These are phyloP conservation scores for Penicillium fimorum DNA, from an alignment of 495 filamentous ascomycete species.

Conservation along the genomic window DNA sequence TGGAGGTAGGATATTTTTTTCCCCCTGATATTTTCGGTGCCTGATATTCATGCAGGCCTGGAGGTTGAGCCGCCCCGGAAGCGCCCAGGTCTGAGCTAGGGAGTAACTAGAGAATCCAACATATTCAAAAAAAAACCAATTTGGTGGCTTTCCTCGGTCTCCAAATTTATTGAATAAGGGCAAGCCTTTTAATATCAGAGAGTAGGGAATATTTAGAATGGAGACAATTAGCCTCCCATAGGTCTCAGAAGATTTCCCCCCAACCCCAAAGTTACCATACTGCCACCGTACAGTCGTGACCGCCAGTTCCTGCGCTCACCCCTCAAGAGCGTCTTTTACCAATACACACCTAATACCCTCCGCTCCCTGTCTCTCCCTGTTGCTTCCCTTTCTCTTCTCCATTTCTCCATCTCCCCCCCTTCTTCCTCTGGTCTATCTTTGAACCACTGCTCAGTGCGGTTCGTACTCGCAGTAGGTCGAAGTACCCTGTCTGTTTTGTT, in stretches of 20 bases:
- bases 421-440: slow-evolving; percentile 14
- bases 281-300: slow-evolving; percentile 13
- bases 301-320: slow-evolving; percentile 10
- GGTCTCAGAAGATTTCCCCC: slow-evolving; percentile 4
- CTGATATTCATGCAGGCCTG: slow-evolving; percentile 1
- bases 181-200: background rate
- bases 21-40: background rate
- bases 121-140: background rate
- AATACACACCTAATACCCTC: slow-evolving; percentile 31
- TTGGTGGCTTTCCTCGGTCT: background rate
- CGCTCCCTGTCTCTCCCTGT: slow-evolving; percentile 16
- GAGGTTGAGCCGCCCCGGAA: slow-evolving; percentile 1
- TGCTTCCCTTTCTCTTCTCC: slow-evolving; percentile 22
- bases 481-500: slow-evolving; percentile 12
- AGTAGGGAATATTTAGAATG: background rate
- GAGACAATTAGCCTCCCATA: background rate
- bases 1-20: background rate
- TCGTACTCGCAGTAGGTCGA: slow-evolving; percentile 22
- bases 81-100: slow-evolving; percentile 2
- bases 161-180: background rate
- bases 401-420: slow-evolving; percentile 8
- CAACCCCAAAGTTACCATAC: slow-evolving; percentile 3
- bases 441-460: slow-evolving; percentile 19
- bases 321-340: slow-evolving; percentile 1
- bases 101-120: background rate